These are phyloP conservation scores for Sporothrix variecibatus DNA, from an alignment of 2,329 filamentous ascomycete species.

Conservation along the genomic window DNA sequence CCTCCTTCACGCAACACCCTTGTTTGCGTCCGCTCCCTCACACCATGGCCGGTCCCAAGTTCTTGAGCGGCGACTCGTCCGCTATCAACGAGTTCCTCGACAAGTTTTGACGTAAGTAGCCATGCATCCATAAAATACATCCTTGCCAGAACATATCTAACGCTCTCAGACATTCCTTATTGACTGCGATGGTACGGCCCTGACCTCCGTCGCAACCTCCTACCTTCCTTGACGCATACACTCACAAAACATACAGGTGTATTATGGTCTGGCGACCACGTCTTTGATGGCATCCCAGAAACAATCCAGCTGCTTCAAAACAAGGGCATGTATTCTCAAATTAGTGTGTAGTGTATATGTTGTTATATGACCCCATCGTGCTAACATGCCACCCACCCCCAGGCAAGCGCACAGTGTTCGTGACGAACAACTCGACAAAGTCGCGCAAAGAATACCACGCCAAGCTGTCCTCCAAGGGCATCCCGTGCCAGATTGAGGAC, in stretches of 20 bases:
- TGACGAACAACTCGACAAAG: slow-evolving; percentile 99
- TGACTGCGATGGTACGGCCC: slow-evolving; percentile 84
- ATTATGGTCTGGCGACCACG: slow-evolving; percentile 90
- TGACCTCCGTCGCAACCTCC: neutral
- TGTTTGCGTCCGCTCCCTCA: neutral
- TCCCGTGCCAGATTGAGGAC: slow-evolving; percentile 79
- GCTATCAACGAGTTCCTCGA: slow-evolving; percentile 83
- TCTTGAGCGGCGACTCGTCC: slow-evolving; percentile 76
- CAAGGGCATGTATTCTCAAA: slow-evolving; percentile 59
- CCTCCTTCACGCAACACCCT: neutral
- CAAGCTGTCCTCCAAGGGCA: slow-evolving; percentile 81
- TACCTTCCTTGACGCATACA: neutral
- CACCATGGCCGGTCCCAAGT: slow-evolving; percentile 45
- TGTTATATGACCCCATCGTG: neutral
- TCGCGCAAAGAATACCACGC: slow-evolving; percentile 89
- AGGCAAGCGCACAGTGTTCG: slow-evolving; percentile 93
- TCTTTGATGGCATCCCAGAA: slow-evolving; percentile 83
- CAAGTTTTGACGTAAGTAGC: slow-evolving; percentile 82
- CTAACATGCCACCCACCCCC: neutral
- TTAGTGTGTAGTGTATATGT: neutral
- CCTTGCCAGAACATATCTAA: neutral
- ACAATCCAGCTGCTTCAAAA: slow-evolving; percentile 80
- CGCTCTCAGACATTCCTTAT: slow-evolving; percentile 79
- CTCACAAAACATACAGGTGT: slow-evolving; percentile 63
- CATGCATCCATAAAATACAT: neutral